Conservation (phyloP, 1,139 yeast genomes). For the Kodamaea derodonti region DNA sequence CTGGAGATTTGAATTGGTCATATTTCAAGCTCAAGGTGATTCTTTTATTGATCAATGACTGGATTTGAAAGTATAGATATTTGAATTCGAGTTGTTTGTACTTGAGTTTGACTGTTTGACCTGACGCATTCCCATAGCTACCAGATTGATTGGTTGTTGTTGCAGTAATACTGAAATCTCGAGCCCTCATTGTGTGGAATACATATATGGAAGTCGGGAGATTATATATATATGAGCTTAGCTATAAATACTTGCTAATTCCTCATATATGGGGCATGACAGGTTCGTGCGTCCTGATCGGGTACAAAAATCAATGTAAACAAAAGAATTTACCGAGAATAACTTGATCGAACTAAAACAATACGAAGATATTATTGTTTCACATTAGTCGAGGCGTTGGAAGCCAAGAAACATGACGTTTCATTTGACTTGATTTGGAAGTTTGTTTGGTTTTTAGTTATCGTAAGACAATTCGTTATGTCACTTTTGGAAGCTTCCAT, state of each 20-base stretch:
- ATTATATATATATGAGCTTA: too few relatives aligned
- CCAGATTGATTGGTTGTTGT: slow-evolving; percentile 4
- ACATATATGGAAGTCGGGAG: neutral
- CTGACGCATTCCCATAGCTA: neutral
- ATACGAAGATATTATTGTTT: too few relatives aligned
- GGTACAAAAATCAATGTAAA: neutral
- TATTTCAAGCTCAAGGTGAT: slow-evolving; percentile 49
- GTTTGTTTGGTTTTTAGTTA: too few relatives aligned
- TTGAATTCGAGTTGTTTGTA: slow-evolving; percentile 31
- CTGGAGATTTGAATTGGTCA: slow-evolving; percentile 56
- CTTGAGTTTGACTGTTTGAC: slow-evolving; percentile 7
- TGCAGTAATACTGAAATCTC: slow-evolving; percentile 9
- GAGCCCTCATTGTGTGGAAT: slow-evolving; percentile 9
- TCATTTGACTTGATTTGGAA: too few relatives aligned
- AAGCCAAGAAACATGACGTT: too few relatives aligned
- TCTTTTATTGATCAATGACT: slow-evolving; percentile 33
- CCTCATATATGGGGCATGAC: neutral
- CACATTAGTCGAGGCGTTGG: too few relatives aligned
- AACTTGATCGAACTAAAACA: too few relatives aligned
- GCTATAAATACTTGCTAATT: too few relatives aligned
- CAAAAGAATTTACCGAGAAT: too few relatives aligned
- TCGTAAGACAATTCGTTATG: too few relatives aligned
- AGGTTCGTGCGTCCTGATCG: neutral
- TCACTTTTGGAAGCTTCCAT: too few relatives aligned
- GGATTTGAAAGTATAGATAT: slow-evolving; percentile 36